A percentile compares a stretch with the other conserved stretches of the same genome.
Conservation (phyloP, 805 yeast species). For the Nakazawaea anatomiae region DNA sequence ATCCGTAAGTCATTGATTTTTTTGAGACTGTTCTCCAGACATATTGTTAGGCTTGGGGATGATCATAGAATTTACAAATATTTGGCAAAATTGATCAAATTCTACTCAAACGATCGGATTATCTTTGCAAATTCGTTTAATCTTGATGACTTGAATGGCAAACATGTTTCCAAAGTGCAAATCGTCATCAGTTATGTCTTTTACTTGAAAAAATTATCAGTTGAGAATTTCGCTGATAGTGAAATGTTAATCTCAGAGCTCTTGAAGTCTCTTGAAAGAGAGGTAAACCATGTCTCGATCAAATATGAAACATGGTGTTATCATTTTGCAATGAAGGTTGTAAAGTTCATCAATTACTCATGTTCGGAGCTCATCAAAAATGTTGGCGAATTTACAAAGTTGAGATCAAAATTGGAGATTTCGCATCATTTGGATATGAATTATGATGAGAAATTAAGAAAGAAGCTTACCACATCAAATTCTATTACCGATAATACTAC, state of each 20-base stretch:
- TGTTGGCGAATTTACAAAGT: conserved; percentile 3
- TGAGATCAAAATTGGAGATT: not conserved
- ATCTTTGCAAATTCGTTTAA: not conserved
- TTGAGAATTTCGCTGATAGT: not conserved
- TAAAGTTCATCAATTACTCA: conserved; percentile 8
- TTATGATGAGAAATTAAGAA: conserved; percentile 3
- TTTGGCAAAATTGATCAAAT: not conserved
- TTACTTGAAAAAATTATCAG: conserved; percentile 3
- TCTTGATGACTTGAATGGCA: not conserved
- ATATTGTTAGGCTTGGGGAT: conserved; percentile 2
- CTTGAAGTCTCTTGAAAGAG: conserved; percentile 1
- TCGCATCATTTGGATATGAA: conserved; percentile 2
- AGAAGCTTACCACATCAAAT: not conserved
- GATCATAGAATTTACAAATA: not conserved
- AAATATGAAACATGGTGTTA: conserved; percentile 1
- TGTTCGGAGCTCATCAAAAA: conserved; percentile 6
- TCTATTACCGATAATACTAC: too few species aligned
- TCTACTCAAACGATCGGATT: not conserved
- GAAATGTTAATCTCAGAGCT: conserved; percentile 4
- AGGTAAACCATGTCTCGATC: not conserved
- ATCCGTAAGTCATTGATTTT: not conserved
- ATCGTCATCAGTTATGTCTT: conserved; percentile 5
- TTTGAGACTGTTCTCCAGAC: not conserved
- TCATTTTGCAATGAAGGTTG: conserved; percentile 8
- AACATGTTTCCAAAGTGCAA: not conserved